Percentiles rank a stretch among this genome's conserved stretches.
Conservation (phyloP, 371 early-diverging fungal genomes). For the Lichtheimia corymbifera region DNA sequence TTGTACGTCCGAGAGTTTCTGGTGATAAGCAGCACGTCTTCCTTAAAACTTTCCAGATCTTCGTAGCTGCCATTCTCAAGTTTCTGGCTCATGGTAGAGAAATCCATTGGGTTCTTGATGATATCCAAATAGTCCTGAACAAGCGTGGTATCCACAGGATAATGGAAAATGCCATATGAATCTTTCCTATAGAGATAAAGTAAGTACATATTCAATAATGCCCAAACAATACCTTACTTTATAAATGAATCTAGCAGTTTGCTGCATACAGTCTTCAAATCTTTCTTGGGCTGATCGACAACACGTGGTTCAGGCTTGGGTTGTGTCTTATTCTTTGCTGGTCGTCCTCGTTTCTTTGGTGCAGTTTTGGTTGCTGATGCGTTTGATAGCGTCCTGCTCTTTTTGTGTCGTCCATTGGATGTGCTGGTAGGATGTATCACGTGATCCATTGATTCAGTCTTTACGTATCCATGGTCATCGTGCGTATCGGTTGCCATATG, state of each 20-base stretch:
- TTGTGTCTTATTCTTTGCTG: conserved; percentile 30
- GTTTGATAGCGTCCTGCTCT: background rate
- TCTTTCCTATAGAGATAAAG: conserved; percentile 34
- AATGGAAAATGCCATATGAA: conserved; percentile 76
- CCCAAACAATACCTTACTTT: conserved; percentile 43
- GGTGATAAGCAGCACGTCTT: conserved; percentile 68
- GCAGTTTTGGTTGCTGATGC: background rate
- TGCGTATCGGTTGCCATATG: background rate
- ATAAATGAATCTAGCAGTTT: conserved; percentile 55
- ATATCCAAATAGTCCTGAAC: conserved; percentile 80
- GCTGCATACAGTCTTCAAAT: conserved; percentile 44
- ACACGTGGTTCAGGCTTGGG: conserved; percentile 29
- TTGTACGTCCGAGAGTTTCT: conserved; percentile 78
- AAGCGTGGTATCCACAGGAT: conserved; percentile 76
- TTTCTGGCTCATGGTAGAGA: conserved; percentile 67
- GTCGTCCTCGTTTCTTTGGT: conserved; percentile 48
- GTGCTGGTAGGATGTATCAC: background rate
- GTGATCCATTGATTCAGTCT: background rate
- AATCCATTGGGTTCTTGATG: conserved; percentile 74
- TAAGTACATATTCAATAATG: background rate
- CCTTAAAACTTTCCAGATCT: conserved; percentile 53
- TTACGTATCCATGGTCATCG: background rate
- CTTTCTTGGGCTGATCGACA: conserved; percentile 35
- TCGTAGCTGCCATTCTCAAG: conserved; percentile 50
- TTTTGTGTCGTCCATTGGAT: background rate